These are phyloP conservation scores for Puccinia hordei DNA, from an alignment of 1,284 basidiomycete genomes.

Conservation along the genomic window DNA sequence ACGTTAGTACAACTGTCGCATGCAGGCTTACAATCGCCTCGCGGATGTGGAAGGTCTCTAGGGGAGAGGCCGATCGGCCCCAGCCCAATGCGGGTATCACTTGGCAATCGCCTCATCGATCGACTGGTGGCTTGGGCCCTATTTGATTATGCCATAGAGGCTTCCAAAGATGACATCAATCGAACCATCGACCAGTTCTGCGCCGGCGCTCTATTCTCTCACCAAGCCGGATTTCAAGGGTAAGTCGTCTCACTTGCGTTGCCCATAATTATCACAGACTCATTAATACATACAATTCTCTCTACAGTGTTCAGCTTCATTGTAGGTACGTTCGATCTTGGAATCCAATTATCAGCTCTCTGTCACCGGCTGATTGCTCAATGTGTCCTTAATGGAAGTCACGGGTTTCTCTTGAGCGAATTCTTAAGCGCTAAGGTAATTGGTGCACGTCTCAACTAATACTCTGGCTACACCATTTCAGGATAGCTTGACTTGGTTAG, in stretches of 20 bases:
- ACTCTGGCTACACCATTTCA: not conserved
- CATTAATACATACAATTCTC: not conserved
- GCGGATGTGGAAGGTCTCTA: constrained; percentile 18
- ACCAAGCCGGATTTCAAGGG: constrained; percentile 39
- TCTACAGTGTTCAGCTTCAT: constrained; percentile 35
- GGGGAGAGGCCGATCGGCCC: constrained; percentile 23
- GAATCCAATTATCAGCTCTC: not conserved
- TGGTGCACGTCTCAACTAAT: not conserved
- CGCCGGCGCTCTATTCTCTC: constrained; percentile 6
- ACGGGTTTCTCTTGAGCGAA: constrained; percentile 30
- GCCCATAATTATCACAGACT: not conserved
- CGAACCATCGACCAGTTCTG: not conserved
- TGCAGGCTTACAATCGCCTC: constrained; percentile 26
- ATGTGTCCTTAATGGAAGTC: not conserved
- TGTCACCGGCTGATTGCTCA: not conserved
- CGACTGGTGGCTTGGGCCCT: constrained; percentile 7
- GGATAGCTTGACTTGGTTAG: not conserved
- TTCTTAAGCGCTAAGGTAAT: constrained; percentile 35
- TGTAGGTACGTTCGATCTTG: constrained; percentile 8
- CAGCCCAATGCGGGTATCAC: not conserved
- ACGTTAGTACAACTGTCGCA: constrained; percentile 28
- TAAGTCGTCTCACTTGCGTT: not conserved
- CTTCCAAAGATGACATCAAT: constrained; percentile 17
- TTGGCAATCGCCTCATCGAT: constrained; percentile 20
- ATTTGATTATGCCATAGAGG: constrained; percentile 15